Percentiles rank a stretch among this genome's conserved stretches.
Evolutionary conservation across 176 grass and related monocot species (phyloP).

Genomic region (Oryza australiensis): DNA sequence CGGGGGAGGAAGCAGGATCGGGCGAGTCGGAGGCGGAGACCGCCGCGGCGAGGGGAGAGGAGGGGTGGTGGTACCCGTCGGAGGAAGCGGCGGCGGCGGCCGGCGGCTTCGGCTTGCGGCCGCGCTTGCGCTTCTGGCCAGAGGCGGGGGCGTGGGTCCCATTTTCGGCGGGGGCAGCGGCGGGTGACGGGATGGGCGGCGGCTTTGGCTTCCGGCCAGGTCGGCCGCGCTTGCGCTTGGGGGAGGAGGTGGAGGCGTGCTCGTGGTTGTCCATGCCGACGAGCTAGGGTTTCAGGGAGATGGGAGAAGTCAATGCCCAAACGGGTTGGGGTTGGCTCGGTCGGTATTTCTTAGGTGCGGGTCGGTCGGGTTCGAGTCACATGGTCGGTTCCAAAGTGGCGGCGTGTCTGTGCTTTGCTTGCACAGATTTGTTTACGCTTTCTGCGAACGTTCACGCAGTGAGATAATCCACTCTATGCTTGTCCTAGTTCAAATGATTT

Average conservation of each 20-base stretch:
- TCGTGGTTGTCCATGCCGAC: slow-evolving; percentile 47
- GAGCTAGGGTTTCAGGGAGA: slow-evolving; percentile 52
- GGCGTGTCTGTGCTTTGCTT: no score
- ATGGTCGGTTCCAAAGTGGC: neutral
- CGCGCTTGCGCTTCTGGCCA: slow-evolving; percentile 47
- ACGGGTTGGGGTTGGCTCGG: neutral
- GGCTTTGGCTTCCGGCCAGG: slow-evolving; percentile 26
- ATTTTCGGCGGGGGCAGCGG: neutral
- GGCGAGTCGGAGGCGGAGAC: slow-evolving; percentile 22
- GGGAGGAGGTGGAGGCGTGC: slow-evolving; percentile 1
- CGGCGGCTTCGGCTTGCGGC: slow-evolving; percentile 39
- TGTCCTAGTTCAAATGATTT: no score
- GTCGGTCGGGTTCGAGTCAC: neutral
- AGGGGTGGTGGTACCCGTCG: slow-evolving; percentile 16
- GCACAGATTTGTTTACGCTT: no score
- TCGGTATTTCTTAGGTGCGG: neutral
- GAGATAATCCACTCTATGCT: no score
- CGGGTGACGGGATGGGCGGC: neutral
- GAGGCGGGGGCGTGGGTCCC: slow-evolving; percentile 19
- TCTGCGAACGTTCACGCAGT: neutral
- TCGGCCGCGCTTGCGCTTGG: slow-evolving; percentile 51
- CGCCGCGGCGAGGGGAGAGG: slow-evolving; percentile 30
- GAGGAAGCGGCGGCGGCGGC: slow-evolving; percentile 2
- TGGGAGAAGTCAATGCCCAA: neutral
- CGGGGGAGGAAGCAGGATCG: slow-evolving; percentile 27